These are phyloP conservation scores for Kazachstania kunashirensis DNA, from an alignment of 805 yeast species.

Conservation along the genomic window DNA sequence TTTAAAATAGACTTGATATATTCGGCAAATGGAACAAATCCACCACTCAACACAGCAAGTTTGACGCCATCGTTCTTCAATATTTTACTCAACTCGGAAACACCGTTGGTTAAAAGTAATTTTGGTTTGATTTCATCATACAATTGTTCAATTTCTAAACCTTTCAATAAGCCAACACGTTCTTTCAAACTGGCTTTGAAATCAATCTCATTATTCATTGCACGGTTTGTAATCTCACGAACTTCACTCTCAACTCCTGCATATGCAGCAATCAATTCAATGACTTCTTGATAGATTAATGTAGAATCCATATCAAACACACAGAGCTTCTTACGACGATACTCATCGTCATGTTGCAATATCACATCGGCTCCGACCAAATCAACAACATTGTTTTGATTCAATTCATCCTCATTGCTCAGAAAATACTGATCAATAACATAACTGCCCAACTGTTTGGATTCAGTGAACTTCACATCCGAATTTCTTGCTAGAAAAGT, in stretches of 20 bases:
- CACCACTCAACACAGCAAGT: constrained; percentile 88
- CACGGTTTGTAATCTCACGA: constrained; percentile 78
- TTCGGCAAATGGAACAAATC: constrained; percentile 81
- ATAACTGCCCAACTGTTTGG: constrained; percentile 1
- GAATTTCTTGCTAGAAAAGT: not conserved
- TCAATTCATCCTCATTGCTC: not conserved
- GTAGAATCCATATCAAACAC: constrained; percentile 99
- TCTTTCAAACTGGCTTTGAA: constrained; percentile 69
- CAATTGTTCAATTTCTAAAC: constrained; percentile 59
- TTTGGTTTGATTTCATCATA: constrained; percentile 72
- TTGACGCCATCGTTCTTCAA: constrained; percentile 54
- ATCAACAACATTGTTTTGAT: not conserved
- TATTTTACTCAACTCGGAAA: constrained; percentile 53
- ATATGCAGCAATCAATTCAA: constrained; percentile 87
- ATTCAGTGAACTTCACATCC: constrained; percentile 3
- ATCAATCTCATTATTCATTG: constrained; percentile 96
- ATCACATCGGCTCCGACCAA: constrained; percentile 17
- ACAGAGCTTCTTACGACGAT: constrained; percentile 41
- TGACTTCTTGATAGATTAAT: constrained; percentile 89
- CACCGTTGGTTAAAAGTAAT: constrained; percentile 78
- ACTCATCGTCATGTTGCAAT: constrained; percentile 16
- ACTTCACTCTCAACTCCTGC: constrained; percentile 87
- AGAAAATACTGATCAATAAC: constrained; percentile 9
- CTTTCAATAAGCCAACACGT: constrained; percentile 73
- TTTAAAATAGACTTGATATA: constrained; percentile 57